Percentiles rank a stretch among this genome's conserved stretches.
phyloP scores from a whole-genome alignment of 169 alveolate species.

The Pseudocohnilembus persalinus region DNA sequence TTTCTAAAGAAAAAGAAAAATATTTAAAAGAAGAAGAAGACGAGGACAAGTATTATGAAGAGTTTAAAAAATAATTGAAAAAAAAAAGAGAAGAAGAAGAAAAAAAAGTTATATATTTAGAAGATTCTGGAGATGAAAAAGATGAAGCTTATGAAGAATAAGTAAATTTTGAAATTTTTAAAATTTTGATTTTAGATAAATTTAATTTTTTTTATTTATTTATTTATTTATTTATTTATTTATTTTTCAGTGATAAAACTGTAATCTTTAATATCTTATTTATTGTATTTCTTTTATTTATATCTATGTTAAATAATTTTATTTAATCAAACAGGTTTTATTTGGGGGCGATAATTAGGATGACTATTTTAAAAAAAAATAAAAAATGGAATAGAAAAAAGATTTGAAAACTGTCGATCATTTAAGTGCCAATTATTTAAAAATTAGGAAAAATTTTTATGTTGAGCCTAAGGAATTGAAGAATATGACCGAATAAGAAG shows the following conservation, averaged over 20 bases:
- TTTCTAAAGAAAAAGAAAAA: constrained; percentile 10
- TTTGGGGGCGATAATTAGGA: too few relatives aligned
- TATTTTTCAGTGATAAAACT: too few relatives aligned
- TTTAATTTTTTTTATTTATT: too few relatives aligned
- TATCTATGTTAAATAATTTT: too few relatives aligned
- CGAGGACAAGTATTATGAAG: constrained; percentile 54
- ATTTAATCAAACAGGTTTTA: too few relatives aligned
- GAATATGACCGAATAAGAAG: constrained; percentile 74
- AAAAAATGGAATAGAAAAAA: constrained; percentile 37
- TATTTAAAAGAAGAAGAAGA: constrained; percentile 44
- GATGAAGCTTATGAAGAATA: constrained; percentile 58
- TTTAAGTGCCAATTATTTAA: constrained; percentile 56
- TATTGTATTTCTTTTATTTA: too few relatives aligned
- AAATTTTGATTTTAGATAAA: too few relatives aligned
- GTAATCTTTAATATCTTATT: too few relatives aligned
- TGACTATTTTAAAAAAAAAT: constrained; percentile 43
- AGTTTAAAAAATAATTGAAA: constrained; percentile 51
- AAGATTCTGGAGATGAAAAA: constrained; percentile 61
- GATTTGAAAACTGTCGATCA: constrained; percentile 64
- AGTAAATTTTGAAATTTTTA: constrained; percentile 52
- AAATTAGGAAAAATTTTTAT: constrained; percentile 77
- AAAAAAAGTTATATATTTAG: constrained; percentile 50
- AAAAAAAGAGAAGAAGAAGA: constrained; percentile 49
- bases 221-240: too few relatives aligned
- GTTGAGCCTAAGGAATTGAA: constrained; percentile 79